Evolutionary conservation across 768 basidiomycete genomes (phyloP), one percentile per base, ranked within the genome.

Genomic region (Boletus tylopilopsis): DNA sequence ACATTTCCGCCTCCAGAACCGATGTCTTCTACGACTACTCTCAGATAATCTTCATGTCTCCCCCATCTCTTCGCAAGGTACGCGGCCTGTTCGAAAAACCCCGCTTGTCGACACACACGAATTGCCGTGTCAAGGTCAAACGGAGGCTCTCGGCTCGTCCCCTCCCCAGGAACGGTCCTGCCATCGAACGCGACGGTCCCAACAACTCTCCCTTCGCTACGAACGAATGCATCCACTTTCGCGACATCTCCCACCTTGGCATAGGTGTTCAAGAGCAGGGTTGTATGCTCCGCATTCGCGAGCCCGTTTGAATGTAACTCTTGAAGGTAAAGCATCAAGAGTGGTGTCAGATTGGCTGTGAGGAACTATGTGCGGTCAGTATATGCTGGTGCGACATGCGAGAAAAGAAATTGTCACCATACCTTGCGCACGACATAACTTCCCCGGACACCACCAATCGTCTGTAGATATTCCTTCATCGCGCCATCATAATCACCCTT

Each of bases 401-500:
- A 30, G n/a, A 38, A n/a, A 19, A 18, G 19, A 16, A 49, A 32
- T 12, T 24, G 22, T 11, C 11, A 30, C 29, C 67, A 45, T 60
- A 93, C 95, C 79, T 97, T 99, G 58, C 96, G 83, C 43, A 98
- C 93, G 29, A 98, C 94, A 69, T 97, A 96, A 63, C 94, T 96
- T 0, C 94, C 91, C 53, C 93, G 90, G 1, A 96, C 73, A 40
- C 83, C 75, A 0, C 95, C 91, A 18, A 98, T 85, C 0, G 96
- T 98, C 62, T 89, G 80, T 24, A 96, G 71, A 64, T 88, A 98
- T 63, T 96, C 93, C 30, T 81, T 78, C 90, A 97, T 95, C 0
- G 94, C 87, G 6, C 83, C 87, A 52, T 98, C 96, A 58, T 87
- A 95, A 60, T 97, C 93, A 5, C 85, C 87, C 67, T 95, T 96